Conservation (phyloP, 352 stramenopile genomes). For the Saprolegnia parasitica region DNA sequence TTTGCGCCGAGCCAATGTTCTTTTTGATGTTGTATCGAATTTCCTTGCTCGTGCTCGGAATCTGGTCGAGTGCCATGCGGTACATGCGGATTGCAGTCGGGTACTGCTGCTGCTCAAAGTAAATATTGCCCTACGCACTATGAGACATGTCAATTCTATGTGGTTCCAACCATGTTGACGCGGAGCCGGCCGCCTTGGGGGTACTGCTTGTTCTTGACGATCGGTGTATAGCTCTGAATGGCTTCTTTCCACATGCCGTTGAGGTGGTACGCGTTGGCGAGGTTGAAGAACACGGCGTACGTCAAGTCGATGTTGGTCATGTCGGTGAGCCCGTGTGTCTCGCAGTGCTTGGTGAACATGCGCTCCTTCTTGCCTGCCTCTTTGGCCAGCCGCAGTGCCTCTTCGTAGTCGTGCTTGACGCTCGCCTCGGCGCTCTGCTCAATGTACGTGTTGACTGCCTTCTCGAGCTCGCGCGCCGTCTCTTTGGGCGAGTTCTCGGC, state of each 20-base stretch:
- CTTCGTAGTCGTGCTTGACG: constrained; percentile 63
- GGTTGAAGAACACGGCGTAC: constrained; percentile 93
- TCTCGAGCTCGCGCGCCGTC: constrained; percentile 87
- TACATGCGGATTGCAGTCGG: constrained; percentile 96
- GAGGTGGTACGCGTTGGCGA: constrained; percentile 90
- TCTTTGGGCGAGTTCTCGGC: constrained; percentile 90
- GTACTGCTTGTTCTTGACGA: constrained; percentile 97
- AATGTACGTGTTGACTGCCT: constrained; percentile 88
- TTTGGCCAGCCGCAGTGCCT: constrained; percentile 85
- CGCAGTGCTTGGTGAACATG: constrained; percentile 87
- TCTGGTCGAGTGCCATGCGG: constrained; percentile 96
- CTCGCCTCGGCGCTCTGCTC: constrained; percentile 86
- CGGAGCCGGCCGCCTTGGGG: constrained; percentile 83
- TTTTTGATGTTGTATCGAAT: constrained; percentile 94
- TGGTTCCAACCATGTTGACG: constrained; percentile 86
- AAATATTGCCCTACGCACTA: constrained; percentile 91
- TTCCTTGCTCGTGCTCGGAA: constrained; percentile 91
- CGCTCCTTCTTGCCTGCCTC: constrained; percentile 87
- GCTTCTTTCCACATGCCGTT: constrained; percentile 94
- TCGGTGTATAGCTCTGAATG: constrained; percentile 90
- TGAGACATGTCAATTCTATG: not conserved
- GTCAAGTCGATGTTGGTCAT: constrained; percentile 93
- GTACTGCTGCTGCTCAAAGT: constrained; percentile 94
- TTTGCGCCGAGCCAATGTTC: constrained; percentile 95
- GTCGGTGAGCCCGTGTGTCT: constrained; percentile 81